These are phyloP conservation scores for Phytophthora cryptogea DNA, from an alignment of 352 stramenopile genomes.

Conservation along the genomic window DNA sequence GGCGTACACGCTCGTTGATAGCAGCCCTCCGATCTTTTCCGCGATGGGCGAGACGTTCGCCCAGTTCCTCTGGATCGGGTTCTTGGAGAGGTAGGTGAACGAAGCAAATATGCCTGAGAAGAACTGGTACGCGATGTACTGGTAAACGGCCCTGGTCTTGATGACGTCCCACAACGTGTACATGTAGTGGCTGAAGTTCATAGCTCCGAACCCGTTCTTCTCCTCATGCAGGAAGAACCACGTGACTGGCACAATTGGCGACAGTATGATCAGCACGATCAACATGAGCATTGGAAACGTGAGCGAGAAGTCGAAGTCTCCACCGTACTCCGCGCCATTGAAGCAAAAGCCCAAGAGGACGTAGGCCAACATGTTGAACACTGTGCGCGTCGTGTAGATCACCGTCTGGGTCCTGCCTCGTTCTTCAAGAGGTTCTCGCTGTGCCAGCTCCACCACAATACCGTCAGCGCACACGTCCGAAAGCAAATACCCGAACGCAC, in stretches of 20 bases:
- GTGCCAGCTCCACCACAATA: conserved; percentile 51
- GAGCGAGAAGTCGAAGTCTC: conserved; percentile 48
- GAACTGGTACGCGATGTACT: conserved; percentile 49
- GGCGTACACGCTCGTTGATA: conserved; percentile 42
- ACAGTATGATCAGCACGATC: conserved; percentile 40
- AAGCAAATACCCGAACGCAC: conserved; percentile 50
- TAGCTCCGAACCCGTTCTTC: conserved; percentile 27
- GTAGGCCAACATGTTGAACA: conserved; percentile 44
- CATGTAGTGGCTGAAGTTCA: conserved; percentile 49
- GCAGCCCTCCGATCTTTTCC: conserved; percentile 43
- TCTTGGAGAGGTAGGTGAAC: conserved; percentile 47
- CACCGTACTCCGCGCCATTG: conserved; percentile 53
- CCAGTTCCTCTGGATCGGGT: conserved; percentile 54
- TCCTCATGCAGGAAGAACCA: conserved; percentile 55
- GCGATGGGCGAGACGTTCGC: conserved; percentile 39
- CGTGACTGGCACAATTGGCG: conserved; percentile 41
- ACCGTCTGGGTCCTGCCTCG: conserved; percentile 52
- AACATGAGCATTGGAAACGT: conserved; percentile 49
- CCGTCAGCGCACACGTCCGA: conserved; percentile 55
- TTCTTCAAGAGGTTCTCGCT: conserved; percentile 46
- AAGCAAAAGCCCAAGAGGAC: conserved; percentile 49
- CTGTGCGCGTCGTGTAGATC: conserved; percentile 52
- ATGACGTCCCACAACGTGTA: conserved; percentile 50
- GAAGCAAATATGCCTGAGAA: conserved; percentile 43
- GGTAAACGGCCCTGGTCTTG: conserved; percentile 51